Conservation (phyloP, 768 basidiomycete genomes). For the Boletellus ananiceps region DNA sequence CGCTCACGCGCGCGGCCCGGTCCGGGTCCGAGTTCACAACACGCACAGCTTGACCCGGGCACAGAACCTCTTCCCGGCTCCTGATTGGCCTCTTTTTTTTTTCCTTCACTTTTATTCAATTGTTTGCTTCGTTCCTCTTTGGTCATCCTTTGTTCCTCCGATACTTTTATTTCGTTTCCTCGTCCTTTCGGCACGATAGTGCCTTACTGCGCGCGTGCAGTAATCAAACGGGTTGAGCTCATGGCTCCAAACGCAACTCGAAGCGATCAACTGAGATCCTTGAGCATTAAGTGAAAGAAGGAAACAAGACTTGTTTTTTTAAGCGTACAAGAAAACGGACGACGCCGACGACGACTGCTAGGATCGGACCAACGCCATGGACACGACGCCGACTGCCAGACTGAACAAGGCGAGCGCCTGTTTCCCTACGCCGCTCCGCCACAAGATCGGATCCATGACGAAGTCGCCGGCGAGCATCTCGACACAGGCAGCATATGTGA, state of each 20-base stretch:
- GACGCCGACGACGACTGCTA: neutral
- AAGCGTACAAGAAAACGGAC: too few species aligned
- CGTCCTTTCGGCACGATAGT: neutral
- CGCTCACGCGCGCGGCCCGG: neutral
- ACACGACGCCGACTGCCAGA: constrained; percentile 53
- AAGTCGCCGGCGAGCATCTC: constrained; percentile 89
- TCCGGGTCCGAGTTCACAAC: too few species aligned
- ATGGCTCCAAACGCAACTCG: too few species aligned
- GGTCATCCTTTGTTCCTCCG: neutral
- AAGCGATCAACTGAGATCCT: too few species aligned
- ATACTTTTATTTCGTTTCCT: neutral
- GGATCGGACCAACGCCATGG: constrained; percentile 57
- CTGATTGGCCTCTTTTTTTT: neutral
- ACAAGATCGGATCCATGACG: constrained; percentile 59
- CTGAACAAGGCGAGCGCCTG: constrained; percentile 58
- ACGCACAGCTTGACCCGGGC: too few species aligned
- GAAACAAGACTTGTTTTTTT: too few species aligned
- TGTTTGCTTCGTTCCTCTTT: neutral
- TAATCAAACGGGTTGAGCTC: too few species aligned
- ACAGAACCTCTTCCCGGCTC: too few species aligned
- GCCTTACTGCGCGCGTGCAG: neutral
- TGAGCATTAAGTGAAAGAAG: too few species aligned
- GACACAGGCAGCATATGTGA: constrained; percentile 77
- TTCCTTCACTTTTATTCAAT: neutral
- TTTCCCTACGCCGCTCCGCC: constrained; percentile 34